Evolutionary conservation across 2,329 filamentous ascomycete genomes (phyloP), one percentile per base, ranked within the genome.

Genomic region (Botryotinia calthae): DNA sequence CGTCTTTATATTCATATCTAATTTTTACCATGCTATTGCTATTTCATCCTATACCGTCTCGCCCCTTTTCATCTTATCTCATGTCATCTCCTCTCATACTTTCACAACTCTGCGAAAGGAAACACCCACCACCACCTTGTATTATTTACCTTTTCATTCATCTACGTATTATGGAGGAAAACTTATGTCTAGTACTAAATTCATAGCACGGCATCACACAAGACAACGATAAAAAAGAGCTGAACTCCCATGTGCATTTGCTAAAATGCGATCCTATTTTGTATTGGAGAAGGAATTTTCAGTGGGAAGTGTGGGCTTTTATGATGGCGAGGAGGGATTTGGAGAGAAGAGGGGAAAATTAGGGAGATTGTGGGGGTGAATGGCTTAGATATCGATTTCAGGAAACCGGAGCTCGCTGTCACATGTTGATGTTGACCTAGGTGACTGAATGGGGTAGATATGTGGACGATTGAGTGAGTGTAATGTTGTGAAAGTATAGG

Each of bases 71-170:
- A 7, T 37, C 6, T 5, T 7, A 37, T 37, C 34, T 37, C 34
- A 37, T 37, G 34, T 8, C 34, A 37, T 37, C 34, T 37, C 34
- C 34, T 37, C 34, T 37, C 34, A 7, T 37, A 4, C 34, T 5
- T 37, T 37, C 34, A n/a, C 25, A n/a, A 5, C 12, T 51, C 48
- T 44, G n/a, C 48, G 25, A 14, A 51, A 51, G 25, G 16, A 34
- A 34, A 34, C 31, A 34, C 31, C 31, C 0, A n/a, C 6, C 1
- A 14, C 12, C 22, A 51, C 0, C 12, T 16, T 16, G n/a, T 51
- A 1, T n/a, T 7, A 51, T n/a, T n/a, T n/a, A 3, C 25, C 0
- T 0, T 4, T n/a, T n/a, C 6, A n/a, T n/a, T 0, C 4, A 51
- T 51, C 25, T 12, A 12, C 46, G 10, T 25, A 5, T 25, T 25